These are phyloP conservation scores for Chaetomium olivaceum DNA, from an alignment of 2,329 filamentous ascomycete species.

Conservation along the genomic window DNA sequence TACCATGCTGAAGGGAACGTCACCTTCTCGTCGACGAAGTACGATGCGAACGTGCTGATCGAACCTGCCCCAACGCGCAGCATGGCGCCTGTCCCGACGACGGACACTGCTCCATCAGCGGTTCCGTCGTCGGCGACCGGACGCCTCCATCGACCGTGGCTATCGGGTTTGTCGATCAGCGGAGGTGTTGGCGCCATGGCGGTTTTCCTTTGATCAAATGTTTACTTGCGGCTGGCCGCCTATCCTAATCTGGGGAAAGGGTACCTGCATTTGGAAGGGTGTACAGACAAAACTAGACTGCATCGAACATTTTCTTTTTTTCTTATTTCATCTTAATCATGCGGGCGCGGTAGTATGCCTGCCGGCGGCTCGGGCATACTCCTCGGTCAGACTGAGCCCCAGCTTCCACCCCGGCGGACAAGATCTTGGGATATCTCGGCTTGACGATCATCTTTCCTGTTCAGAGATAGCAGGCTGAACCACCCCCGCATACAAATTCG, in stretches of 20 bases:
- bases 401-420: background rate
- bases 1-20: slow-evolving; percentile 36
- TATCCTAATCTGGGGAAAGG: slow-evolving; percentile 10
- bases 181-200: slow-evolving; percentile 21
- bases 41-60: slow-evolving; percentile 31
- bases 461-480: slow-evolving; percentile 11
- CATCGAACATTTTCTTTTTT: background rate
- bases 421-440: slow-evolving; percentile 6
- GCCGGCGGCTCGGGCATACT: background rate
- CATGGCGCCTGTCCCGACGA: slow-evolving; percentile 20
- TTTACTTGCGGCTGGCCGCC: background rate
- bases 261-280: slow-evolving; percentile 25
- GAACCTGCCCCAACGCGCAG: slow-evolving; percentile 27
- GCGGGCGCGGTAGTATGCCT: background rate
- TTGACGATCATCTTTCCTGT: slow-evolving; percentile 15
- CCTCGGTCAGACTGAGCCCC: background rate
- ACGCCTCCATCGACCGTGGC: slow-evolving; percentile 13
- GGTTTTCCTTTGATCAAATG: slow-evolving; percentile 23
- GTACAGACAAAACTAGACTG: background rate
- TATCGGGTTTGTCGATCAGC: slow-evolving; percentile 25
- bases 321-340: background rate
- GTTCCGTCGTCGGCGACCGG: background rate
- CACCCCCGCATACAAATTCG: slow-evolving; percentile 4
- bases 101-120: slow-evolving; percentile 11
- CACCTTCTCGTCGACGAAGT: slow-evolving; percentile 37